Conservation (phyloP, 805 yeast genomes). For the Yarrowia sp. region DNA sequence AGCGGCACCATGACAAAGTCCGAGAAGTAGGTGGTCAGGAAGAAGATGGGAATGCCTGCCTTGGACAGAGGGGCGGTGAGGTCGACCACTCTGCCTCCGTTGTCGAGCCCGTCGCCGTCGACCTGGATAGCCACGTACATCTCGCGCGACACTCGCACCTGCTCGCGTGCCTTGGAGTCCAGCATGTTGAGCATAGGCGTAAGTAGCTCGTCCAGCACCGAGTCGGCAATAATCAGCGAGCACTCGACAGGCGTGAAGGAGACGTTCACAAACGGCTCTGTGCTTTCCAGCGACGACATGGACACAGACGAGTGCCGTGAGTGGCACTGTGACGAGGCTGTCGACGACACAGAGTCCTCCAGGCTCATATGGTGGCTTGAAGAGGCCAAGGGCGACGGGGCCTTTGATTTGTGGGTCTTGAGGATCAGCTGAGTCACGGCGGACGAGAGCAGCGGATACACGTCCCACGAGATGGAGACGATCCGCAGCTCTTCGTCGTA, state of each 20-base stretch:
- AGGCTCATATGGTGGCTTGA: slow-evolving; percentile 4
- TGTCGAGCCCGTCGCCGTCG: slow-evolving; percentile 58
- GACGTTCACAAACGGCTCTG: slow-evolving; percentile 55
- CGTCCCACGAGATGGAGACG: slow-evolving; percentile 52
- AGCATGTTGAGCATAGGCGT: slow-evolving; percentile 43
- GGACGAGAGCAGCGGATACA: slow-evolving; percentile 53
- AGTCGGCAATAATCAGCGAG: slow-evolving; percentile 53
- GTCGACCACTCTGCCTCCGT: slow-evolving; percentile 50
- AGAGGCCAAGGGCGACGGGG: neutral
- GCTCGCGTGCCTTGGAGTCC: slow-evolving; percentile 32
- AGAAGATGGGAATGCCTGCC: slow-evolving; percentile 57
- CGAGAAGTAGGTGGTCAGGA: slow-evolving; percentile 60
- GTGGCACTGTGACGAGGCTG: slow-evolving; percentile 8
- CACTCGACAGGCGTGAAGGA: slow-evolving; percentile 64
- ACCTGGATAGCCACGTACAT: slow-evolving; percentile 55
- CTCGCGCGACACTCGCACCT: slow-evolving; percentile 45
- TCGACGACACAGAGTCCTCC: slow-evolving; percentile 24
- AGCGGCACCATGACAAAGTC: slow-evolving; percentile 62
- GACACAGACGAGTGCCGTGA: slow-evolving; percentile 28
- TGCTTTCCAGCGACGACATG: slow-evolving; percentile 26
- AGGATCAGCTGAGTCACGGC: slow-evolving; percentile 48
- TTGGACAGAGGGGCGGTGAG: slow-evolving; percentile 58
- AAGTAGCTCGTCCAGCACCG: slow-evolving; percentile 44
- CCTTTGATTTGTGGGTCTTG: slow-evolving; percentile 28
- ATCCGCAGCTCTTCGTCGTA: slow-evolving; percentile 42